A percentile compares a stretch with the other conserved stretches of the same genome.
These are phyloP conservation scores for Apiotrichum mycotoxinovorans DNA, from an alignment of 1,284 basidiomycete genomes.

Conservation along the genomic window DNA sequence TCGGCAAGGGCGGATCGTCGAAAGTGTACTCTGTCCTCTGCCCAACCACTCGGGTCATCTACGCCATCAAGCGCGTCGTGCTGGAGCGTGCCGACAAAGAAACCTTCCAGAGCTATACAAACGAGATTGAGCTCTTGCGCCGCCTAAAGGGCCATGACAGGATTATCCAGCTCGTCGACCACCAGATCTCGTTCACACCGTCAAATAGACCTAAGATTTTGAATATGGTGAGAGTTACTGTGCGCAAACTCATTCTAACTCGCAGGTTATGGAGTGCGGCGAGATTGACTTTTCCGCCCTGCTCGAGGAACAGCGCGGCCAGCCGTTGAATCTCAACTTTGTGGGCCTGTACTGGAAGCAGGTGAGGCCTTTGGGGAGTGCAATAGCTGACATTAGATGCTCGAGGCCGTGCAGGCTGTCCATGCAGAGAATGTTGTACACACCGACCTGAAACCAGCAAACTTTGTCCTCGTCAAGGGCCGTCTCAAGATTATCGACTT, in stretches of 20 bases:
- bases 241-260: conserved; percentile 12
- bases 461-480: conserved; percentile 90
- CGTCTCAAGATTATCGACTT: conserved; percentile 94
- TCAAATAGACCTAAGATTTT: conserved; percentile 62
- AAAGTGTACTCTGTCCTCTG: conserved; percentile 85
- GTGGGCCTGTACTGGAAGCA: conserved; percentile 93
- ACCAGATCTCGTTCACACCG: conserved; percentile 63
- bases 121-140: conserved; percentile 84
- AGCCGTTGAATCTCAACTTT: conserved; percentile 84
- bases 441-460: conserved; percentile 92
- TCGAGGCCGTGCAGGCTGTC: conserved; percentile 90
- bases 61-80: conserved; percentile 81
- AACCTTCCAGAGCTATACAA: conserved; percentile 85
- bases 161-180: conserved; percentile 83
- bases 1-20: conserved; percentile 90
- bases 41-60: conserved; percentile 65
- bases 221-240: conserved; percentile 58
- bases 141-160: conserved; percentile 80
- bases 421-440: conserved; percentile 96
- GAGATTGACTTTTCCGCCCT: conserved; percentile 82
- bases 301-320: conserved; percentile 72
- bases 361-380: conserved; percentile 52
- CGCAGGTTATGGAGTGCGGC: conserved; percentile 81
- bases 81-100: conserved; percentile 80
- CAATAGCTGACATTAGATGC: conserved; percentile 62